Evolutionary conservation across 163 green algal species (phyloP), one percentile per base, ranked within the genome.

Genomic region (Smithsoniella earleae): DNA sequence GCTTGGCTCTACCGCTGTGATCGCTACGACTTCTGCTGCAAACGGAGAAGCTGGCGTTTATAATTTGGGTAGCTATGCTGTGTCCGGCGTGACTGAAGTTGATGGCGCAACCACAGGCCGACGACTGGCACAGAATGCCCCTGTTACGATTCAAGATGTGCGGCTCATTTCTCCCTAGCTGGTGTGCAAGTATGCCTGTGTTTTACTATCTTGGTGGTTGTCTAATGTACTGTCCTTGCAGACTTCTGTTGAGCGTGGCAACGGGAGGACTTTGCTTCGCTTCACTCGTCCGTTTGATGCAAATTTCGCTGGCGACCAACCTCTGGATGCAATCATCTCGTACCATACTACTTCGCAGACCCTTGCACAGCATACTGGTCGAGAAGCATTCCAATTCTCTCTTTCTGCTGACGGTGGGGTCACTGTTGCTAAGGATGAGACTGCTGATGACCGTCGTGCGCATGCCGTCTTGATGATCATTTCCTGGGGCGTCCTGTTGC

Each of bases 381-480:
- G 49, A 0, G 49, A 64, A 27, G 6, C 49, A 27, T 13, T 64
- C 6, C 25, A 6, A 25, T 64, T 64, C 13, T 25, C 49, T 25
- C 49, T 64, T 6, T 36, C 25, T 1, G 8, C 49, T 6, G 13
- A 18, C 49, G 49, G 49, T 6, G 13, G 5, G 16, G 49, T 18
- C 6, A 18, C 13, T 6, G 49, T 36, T 10, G 16, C 33, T 13
- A 27, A 36, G 8, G 49, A 64, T 27, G 25, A 25, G 49, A 13
- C 16, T 0, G 49, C 31, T 6, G 1, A 1, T 25, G 25, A 18
- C 8, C 49, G 49, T 8, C 49, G 49, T 27, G 33, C 6, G 0
- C 82, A 87, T 46, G 81, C 45, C 36, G 76, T 83, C 65, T 63
- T 87, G 20, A 83, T 83, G 77, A 75, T 46, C 37, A 58, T 84